Evolutionary conservation across 2,329 filamentous ascomycete species (phyloP).

Genomic region (Claviceps africana): DNA sequence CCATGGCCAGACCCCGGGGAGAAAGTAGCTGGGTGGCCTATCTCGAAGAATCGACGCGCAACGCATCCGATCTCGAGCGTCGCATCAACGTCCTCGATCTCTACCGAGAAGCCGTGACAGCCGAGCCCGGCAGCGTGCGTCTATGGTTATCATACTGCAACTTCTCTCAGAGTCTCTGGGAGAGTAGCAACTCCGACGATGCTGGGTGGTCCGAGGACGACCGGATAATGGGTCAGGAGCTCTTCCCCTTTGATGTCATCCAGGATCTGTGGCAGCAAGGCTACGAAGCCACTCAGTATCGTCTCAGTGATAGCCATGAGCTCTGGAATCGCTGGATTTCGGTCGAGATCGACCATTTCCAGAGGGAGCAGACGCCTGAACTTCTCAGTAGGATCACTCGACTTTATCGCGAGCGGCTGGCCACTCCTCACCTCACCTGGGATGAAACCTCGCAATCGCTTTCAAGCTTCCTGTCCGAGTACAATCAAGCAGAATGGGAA

Average conservation of each 20-base stretch:
- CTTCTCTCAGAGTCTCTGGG: conserved; percentile 60
- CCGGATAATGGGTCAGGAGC: conserved; percentile 50
- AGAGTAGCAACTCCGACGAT: conserved; percentile 43
- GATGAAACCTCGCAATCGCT: conserved; percentile 61
- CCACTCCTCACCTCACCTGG: conserved; percentile 61
- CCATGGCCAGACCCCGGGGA: conserved; percentile 47
- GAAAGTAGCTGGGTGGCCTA: conserved; percentile 68
- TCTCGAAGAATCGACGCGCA: conserved; percentile 54
- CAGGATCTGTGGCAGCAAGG: conserved; percentile 59
- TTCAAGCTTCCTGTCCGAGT: conserved; percentile 59
- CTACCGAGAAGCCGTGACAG: conserved; percentile 53
- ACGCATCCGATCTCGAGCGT: conserved; percentile 48
- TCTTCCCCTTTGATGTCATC: conserved; percentile 55
- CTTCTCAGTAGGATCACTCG: conserved; percentile 51
- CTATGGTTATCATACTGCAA: conserved; percentile 69
- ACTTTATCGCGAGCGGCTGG: conserved; percentile 56
- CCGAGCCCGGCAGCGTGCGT: conserved; percentile 59
- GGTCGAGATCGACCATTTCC: conserved; percentile 55
- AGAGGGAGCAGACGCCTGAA: conserved; percentile 37
- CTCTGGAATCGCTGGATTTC: conserved; percentile 71
- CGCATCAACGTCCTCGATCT: conserved; percentile 58
- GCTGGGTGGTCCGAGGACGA: conserved; percentile 51
- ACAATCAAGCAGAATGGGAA: conserved; percentile 59
- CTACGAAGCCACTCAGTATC: conserved; percentile 57
- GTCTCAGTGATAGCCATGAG: conserved; percentile 60